phyloP scores from a whole-genome alignment of 2,329 filamentous ascomycete species.

The Neocucurbitaria cava region DNA sequence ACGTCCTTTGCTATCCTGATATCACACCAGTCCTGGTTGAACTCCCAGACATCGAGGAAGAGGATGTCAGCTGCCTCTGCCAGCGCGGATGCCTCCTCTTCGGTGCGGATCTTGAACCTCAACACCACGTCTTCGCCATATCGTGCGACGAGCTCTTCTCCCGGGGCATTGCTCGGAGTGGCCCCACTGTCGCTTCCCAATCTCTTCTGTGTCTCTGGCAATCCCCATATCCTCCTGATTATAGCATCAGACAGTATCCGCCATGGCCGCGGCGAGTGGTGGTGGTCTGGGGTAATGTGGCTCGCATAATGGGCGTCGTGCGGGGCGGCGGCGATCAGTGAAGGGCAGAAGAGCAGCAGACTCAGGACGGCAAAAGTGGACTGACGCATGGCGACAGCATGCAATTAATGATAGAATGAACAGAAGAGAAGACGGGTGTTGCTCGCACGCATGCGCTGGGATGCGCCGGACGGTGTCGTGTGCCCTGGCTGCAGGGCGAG shows the following conservation, averaged over 20 bases:
- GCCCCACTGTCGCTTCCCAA: background rate
- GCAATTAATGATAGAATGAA: background rate
- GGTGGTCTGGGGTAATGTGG: constrained; percentile 19
- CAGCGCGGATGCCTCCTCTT: constrained; percentile 72
- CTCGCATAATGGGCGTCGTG: constrained; percentile 27
- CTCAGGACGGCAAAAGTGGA: constrained; percentile 31
- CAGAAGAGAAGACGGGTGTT: constrained; percentile 2
- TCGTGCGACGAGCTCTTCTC: constrained; percentile 46
- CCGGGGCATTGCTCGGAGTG: constrained; percentile 11
- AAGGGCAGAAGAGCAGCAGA: constrained; percentile 41
- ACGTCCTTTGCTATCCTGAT: constrained; percentile 79
- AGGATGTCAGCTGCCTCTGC: constrained; percentile 76
- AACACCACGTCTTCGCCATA: constrained; percentile 88
- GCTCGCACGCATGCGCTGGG: background rate
- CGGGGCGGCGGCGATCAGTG: constrained; percentile 40
- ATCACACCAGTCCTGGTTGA: constrained; percentile 81
- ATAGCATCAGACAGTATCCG: constrained; percentile 47
- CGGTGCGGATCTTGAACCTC: constrained; percentile 78
- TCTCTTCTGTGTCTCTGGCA: constrained; percentile 27
- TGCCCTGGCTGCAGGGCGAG: constrained; percentile 2
- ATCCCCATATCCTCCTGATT: constrained; percentile 40
- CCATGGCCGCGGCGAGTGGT: constrained; percentile 41
- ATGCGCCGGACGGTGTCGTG: constrained; percentile 5
- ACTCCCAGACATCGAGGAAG: constrained; percentile 90
- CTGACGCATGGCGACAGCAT: constrained; percentile 36